phyloP scores from a whole-genome alignment of 2,329 filamentous ascomycete species.

The Cytospora leucostoma region DNA sequence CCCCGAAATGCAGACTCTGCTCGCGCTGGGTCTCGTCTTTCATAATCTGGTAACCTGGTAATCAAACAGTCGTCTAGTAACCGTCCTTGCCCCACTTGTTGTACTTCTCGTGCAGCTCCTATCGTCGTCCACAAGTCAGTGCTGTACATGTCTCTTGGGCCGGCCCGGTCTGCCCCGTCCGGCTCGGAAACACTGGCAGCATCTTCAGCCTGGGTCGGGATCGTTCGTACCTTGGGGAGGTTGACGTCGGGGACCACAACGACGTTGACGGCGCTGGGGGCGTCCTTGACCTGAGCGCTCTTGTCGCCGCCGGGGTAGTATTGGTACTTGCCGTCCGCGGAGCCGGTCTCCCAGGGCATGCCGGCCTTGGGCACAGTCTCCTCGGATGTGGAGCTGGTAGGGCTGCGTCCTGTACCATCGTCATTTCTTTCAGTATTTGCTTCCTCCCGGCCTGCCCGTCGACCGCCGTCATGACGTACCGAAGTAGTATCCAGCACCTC shows the following conservation, averaged over 20 bases:
- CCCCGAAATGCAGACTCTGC: constrained; percentile 15
- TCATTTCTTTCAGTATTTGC: constrained; percentile 13
- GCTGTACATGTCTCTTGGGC: background rate
- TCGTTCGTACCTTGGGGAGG: constrained; percentile 72
- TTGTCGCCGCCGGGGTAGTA: constrained; percentile 86
- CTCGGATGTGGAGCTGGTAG: constrained; percentile 84
- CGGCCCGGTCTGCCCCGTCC: background rate
- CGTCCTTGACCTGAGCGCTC: constrained; percentile 75
- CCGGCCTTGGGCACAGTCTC: constrained; percentile 69
- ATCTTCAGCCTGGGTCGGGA: background rate
- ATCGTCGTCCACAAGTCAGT: constrained; percentile 26
- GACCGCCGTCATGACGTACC: constrained; percentile 51
- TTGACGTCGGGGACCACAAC: constrained; percentile 93
- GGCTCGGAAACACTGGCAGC: no score
- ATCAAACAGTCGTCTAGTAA: constrained; percentile 54
- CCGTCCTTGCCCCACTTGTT: constrained; percentile 99
- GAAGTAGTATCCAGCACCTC: constrained; percentile 87
- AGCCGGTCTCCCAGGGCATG: constrained; percentile 87
- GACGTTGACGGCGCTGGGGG: constrained; percentile 91
- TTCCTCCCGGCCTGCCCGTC: background rate
- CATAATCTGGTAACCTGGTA: background rate
- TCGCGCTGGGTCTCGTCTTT: constrained; percentile 17
- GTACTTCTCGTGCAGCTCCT: constrained; percentile 93
- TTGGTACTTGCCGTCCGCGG: constrained; percentile 67
- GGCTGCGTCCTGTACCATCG: constrained; percentile 66